Percentiles rank a stretch among this genome's conserved stretches.
Evolutionary conservation across 805 yeast genomes (phyloP).

Genomic region (Candida berthetii): DNA sequence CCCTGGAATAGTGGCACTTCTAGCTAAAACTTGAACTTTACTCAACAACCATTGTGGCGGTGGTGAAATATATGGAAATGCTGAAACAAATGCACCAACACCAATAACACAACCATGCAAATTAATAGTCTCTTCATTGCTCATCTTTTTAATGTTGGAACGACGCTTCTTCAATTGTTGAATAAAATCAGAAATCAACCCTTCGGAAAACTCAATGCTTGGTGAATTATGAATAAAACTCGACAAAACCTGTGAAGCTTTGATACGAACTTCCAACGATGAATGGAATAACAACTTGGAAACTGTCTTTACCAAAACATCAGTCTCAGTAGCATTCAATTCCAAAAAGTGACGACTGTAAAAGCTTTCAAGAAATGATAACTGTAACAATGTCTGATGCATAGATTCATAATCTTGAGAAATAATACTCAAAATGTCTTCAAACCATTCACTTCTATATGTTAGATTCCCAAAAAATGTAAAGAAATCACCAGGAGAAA

Average conservation of each 20-base stretch:
- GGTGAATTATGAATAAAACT: constrained; percentile 58
- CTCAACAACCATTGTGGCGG: constrained; percentile 88
- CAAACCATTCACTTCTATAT: constrained; percentile 33
- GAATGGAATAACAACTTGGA: constrained; percentile 48
- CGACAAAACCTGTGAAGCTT: constrained; percentile 69
- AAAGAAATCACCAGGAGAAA: constrained; percentile 46
- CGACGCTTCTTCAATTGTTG: constrained; percentile 16
- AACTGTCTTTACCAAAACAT: constrained; percentile 43
- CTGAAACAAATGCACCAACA: constrained; percentile 79
- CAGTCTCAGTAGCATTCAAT: constrained; percentile 41
- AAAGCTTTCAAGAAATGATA: constrained; percentile 66
- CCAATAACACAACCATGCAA: constrained; percentile 89
- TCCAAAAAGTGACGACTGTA: constrained; percentile 63
- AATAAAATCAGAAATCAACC: constrained; percentile 27
- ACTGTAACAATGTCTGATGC: constrained; percentile 59
- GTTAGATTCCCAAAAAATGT: constrained; percentile 41
- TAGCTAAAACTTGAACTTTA: constrained; percentile 62
- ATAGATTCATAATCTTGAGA: constrained; percentile 32
- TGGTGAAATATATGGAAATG: constrained; percentile 87
- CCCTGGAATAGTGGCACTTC: constrained; percentile 70
- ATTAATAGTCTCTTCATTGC: constrained; percentile 34
- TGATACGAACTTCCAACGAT: constrained; percentile 69
- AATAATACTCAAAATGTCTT: constrained; percentile 37
- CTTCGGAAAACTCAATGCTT: constrained; percentile 34
- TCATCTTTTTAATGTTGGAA: constrained; percentile 23